phyloP scores from a whole-genome alignment of 2,329 filamentous ascomycete genomes.

The Dryadomyces quercivorus region DNA sequence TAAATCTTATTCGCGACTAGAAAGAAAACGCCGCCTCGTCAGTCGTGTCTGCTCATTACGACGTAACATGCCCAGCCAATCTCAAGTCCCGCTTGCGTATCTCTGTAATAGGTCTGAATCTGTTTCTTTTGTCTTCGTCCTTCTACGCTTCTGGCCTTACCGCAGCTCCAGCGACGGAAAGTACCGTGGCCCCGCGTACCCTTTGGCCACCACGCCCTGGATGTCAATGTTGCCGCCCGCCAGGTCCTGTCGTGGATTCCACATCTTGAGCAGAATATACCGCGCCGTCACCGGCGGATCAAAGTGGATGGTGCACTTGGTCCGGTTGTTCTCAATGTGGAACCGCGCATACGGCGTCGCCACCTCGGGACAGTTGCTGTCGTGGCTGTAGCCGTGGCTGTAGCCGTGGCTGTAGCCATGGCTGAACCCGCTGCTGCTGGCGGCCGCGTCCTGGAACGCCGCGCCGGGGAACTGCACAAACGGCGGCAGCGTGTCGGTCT shows the following conservation, averaged over 20 bases:
- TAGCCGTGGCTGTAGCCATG: neutral
- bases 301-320: constrained; percentile 77
- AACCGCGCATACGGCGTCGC: constrained; percentile 33
- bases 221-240: constrained; percentile 66
- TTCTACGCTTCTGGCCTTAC: constrained; percentile 20
- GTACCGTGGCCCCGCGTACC: constrained; percentile 75
- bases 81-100: neutral
- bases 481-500: constrained; percentile 4
- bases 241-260: constrained; percentile 60
- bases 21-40: neutral
- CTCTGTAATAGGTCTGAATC: neutral
- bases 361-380: neutral
- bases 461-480: neutral
- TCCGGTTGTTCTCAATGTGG: constrained; percentile 70
- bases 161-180: constrained; percentile 59
- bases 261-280: constrained; percentile 82
- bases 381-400: neutral
- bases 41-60: neutral
- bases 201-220: constrained; percentile 70
- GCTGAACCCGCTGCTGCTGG: neutral
- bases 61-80: neutral
- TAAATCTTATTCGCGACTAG: neutral
- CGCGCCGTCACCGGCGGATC: constrained; percentile 70
- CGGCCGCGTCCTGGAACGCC: neutral
- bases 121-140: neutral